These are phyloP conservation scores for Iris macrosiphon DNA, from an alignment of 106 monocot genomes.

Conservation along the genomic window DNA sequence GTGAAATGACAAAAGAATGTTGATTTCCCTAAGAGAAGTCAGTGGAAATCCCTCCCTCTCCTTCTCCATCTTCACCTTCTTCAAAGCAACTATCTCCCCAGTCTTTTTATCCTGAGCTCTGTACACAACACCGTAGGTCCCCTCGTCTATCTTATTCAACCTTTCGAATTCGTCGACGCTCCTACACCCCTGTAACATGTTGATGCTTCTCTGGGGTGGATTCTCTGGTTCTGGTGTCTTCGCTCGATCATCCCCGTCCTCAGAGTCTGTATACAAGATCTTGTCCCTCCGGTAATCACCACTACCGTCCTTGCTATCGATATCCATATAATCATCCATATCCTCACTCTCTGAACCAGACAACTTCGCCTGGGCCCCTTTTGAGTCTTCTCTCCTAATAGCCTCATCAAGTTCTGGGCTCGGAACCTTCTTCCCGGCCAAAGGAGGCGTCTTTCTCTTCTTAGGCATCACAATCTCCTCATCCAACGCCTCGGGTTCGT, in stretches of 20 bases:
- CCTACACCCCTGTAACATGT: constrained; percentile 72
- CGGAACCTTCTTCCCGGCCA: constrained; percentile 11
- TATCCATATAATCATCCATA: constrained; percentile 33
- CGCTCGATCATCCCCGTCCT: constrained; percentile 9
- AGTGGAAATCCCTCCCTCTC: constrained; percentile 70
- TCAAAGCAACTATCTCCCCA: constrained; percentile 67
- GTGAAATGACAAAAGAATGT: constrained; percentile 67
- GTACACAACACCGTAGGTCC: constrained; percentile 77
- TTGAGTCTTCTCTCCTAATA: constrained; percentile 14
- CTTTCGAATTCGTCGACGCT: constrained; percentile 82
- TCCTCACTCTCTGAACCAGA: constrained; percentile 16
- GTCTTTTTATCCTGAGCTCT: constrained; percentile 76
- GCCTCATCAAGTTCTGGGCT: constrained; percentile 43
- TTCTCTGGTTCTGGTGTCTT: constrained; percentile 25
- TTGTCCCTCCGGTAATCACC: constrained; percentile 4
- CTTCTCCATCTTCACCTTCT: constrained; percentile 94
- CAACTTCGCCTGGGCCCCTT: constrained; percentile 10
- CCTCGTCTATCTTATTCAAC: constrained; percentile 76
- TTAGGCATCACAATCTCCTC: constrained; percentile 6
- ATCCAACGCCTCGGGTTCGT: constrained; percentile 18
- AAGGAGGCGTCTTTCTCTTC: constrained; percentile 17
- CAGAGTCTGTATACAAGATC: constrained; percentile 9
- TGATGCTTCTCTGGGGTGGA: constrained; percentile 48
- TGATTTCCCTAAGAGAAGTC: constrained; percentile 68
- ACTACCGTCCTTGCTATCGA: constrained; percentile 21